These are phyloP conservation scores for Didymella exigua DNA, from an alignment of 2,329 filamentous ascomycete genomes.

Conservation along the genomic window DNA sequence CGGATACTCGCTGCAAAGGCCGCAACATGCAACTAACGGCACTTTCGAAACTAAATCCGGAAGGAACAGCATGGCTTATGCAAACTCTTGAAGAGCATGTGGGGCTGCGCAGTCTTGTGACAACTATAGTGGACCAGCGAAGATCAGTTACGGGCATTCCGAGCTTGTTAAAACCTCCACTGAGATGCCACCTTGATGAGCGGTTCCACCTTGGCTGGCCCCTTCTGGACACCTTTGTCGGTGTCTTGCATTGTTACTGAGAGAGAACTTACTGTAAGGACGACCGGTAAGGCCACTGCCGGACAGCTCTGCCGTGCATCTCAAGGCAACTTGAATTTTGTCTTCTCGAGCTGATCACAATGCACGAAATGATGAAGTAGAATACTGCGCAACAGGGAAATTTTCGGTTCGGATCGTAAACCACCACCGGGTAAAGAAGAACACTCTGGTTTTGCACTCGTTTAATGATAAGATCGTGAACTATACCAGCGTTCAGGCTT, in stretches of 20 bases:
- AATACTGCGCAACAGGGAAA: background rate
- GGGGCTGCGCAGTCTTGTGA: background rate
- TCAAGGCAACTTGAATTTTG: background rate
- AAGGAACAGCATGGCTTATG: background rate
- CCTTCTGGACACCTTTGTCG: background rate
- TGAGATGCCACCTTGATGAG: background rate
- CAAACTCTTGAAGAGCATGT: background rate
- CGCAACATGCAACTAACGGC: conserved; percentile 1
- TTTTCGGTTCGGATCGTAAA: conserved; percentile 2
- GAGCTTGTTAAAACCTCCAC: background rate
- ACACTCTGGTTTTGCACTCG: background rate
- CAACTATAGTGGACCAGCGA: background rate
- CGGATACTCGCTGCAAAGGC: background rate
- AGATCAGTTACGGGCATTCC: background rate
- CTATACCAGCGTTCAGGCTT: background rate
- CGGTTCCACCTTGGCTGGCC: background rate
- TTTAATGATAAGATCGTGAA: background rate
- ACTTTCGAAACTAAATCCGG: background rate
- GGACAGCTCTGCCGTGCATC: background rate
- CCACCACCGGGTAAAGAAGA: conserved; percentile 15
- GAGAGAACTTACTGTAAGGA: background rate
- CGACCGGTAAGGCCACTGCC: background rate
- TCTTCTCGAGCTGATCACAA: too few relatives aligned
- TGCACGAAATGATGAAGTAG: background rate
- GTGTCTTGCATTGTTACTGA: background rate